Percentiles rank a stretch among this genome's conserved stretches.
These are phyloP conservation scores for Acacia acuminata DNA, from an alignment of 306 rosid genomes.

Conservation along the genomic window DNA sequence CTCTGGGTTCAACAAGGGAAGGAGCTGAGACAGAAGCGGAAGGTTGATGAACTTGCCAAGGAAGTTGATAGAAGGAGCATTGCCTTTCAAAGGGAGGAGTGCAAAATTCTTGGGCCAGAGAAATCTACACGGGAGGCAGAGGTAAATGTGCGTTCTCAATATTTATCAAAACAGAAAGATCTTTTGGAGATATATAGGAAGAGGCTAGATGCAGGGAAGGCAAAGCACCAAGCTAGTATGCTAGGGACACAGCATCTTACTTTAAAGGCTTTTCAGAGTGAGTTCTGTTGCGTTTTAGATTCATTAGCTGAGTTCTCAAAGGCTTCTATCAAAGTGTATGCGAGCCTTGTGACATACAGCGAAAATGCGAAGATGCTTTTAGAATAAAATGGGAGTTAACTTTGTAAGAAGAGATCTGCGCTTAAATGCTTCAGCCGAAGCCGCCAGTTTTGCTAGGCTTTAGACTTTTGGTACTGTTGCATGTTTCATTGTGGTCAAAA, in stretches of 20 bases:
- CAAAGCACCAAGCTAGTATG: background rate
- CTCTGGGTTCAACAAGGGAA: slow-evolving; percentile 18
- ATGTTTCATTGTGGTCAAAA: background rate
- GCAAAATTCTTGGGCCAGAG: background rate
- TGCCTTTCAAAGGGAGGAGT: background rate
- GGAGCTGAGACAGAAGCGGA: slow-evolving; percentile 3
- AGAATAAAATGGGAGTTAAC: slow-evolving; percentile 21
- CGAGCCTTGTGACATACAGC: slow-evolving; percentile 4
- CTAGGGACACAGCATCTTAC: background rate
- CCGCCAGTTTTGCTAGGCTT: background rate
- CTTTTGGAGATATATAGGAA: background rate
- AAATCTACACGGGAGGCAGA: background rate
- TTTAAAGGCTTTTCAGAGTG: slow-evolving; percentile 1
- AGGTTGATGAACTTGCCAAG: slow-evolving; percentile 17
- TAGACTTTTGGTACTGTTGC: background rate
- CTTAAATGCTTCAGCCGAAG: background rate
- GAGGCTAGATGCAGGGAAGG: slow-evolving; percentile 1
- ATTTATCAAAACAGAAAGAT: background rate
- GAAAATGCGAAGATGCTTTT: slow-evolving; percentile 34
- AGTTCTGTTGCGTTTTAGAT: background rate
- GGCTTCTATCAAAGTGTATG: slow-evolving; percentile 6
- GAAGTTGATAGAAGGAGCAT: background rate
- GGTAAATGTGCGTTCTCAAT: background rate
- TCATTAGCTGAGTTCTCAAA: slow-evolving; percentile 16
- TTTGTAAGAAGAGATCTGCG: slow-evolving; percentile 26